Percentiles rank a stretch among this genome's conserved stretches.
Evolutionary conservation across 148 eudicot genomes (phyloP).

Genomic region (Rhododendron simsii): DNA sequence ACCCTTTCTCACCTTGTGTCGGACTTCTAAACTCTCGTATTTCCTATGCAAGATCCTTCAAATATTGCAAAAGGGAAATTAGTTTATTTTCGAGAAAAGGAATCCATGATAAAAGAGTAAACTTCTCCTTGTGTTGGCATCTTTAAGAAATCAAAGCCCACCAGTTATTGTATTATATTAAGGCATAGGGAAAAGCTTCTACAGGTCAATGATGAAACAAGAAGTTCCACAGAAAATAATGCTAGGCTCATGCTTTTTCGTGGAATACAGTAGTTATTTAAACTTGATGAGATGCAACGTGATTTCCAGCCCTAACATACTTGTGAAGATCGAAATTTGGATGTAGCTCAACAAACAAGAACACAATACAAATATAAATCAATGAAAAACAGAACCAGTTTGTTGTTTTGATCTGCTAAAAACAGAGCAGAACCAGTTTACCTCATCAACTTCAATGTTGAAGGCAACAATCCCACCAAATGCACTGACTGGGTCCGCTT

Average conservation of each 20-base stretch:
- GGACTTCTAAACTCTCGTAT: slow-evolving; percentile 95
- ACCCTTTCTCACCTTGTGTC: slow-evolving; percentile 76
- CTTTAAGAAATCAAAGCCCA: neutral
- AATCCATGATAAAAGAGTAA: neutral
- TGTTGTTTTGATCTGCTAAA: neutral
- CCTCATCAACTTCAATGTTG: slow-evolving; percentile 93
- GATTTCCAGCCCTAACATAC: neutral
- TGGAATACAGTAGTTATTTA: neutral
- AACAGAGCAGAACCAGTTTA: slow-evolving; percentile 2
- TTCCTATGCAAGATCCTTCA: slow-evolving; percentile 82
- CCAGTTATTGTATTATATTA: neutral
- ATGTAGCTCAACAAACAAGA: neutral
- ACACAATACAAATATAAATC: neutral
- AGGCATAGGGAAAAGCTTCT: neutral
- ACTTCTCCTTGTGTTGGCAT: neutral
- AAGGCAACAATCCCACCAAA: slow-evolving; percentile 99
- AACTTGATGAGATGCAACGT: neutral
- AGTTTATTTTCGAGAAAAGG: neutral
- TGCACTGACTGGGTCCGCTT: slow-evolving; percentile 95
- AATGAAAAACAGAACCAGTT: neutral
- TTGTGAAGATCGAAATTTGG: neutral
- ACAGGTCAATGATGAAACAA: neutral
- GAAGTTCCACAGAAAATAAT: neutral
- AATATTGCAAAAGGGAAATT: neutral
- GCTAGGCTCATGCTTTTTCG: neutral